A percentile compares a stretch with the other conserved stretches of the same genome.
These are phyloP conservation scores for Marasmius fiardii DNA, from an alignment of 1,284 basidiomycete species.

Conservation along the genomic window DNA sequence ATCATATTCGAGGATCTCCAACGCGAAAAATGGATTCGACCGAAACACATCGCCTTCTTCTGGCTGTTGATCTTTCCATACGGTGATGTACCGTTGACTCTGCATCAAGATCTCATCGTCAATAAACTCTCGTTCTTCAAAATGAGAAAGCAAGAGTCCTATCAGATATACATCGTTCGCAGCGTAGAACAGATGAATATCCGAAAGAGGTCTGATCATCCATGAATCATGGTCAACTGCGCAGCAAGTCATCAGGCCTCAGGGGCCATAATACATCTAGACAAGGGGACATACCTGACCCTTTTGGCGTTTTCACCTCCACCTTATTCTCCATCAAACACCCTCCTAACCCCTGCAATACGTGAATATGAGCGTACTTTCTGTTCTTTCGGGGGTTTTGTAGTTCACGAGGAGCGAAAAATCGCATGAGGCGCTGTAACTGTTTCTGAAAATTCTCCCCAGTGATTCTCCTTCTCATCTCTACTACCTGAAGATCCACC, in stretches of 20 bases:
- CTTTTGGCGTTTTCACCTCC: background rate
- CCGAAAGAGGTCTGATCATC: background rate
- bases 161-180: constrained; percentile 14
- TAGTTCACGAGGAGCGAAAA: background rate
- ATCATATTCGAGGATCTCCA: constrained; percentile 5
- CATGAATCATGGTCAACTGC: constrained; percentile 3
- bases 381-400: background rate
- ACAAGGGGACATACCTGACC: background rate
- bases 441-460: background rate
- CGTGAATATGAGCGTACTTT: constrained; percentile 8
- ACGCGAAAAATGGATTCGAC: constrained; percentile 6
- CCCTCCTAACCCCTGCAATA: background rate
- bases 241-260: background rate
- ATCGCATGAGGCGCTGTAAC: background rate
- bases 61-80: constrained; percentile 9
- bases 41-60: background rate
- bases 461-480: constrained; percentile 6
- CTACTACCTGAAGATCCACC: constrained; percentile 15
- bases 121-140: constrained; percentile 2
- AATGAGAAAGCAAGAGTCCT: background rate
- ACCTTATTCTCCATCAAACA: background rate
- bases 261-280: no score
- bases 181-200: constrained; percentile 6
- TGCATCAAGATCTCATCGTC: background rate
- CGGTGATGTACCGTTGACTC: constrained; percentile 11